Evolutionary conservation across 2,329 filamentous ascomycete species (phyloP).

Genomic region (Sordariomycetes sp.): DNA sequence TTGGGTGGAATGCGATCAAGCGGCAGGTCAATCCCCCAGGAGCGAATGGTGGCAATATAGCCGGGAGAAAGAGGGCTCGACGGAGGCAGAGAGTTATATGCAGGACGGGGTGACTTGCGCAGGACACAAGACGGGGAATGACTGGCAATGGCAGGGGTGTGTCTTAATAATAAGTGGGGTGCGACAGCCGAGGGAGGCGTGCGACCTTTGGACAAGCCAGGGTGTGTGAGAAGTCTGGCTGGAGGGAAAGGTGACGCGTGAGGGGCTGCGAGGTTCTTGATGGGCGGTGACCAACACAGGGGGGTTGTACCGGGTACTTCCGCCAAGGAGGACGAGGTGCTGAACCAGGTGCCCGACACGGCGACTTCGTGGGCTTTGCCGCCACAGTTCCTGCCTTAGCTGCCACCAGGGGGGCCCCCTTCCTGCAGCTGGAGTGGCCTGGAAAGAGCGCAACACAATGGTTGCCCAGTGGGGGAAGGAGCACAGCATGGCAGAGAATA

Average conservation of each 20-base stretch:
- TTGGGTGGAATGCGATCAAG: background rate
- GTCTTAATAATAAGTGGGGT: background rate
- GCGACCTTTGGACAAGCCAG: background rate
- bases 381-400: background rate
- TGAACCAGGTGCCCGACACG: background rate
- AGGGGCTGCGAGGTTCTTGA: background rate
- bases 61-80: constrained; percentile 3
- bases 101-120: constrained; percentile 1
- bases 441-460: no score
- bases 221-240: background rate
- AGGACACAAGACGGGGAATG: background rate
- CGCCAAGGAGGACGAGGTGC: background rate
- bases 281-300: background rate
- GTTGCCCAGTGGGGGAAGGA: no score
- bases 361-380: background rate
- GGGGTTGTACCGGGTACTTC: background rate
- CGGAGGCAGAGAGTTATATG: constrained; percentile 3
- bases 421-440: no score
- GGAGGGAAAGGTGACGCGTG: background rate
- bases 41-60: constrained; percentile 1
- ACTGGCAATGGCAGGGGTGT: constrained; percentile 1
- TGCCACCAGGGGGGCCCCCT: no score
- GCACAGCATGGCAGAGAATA: no score
- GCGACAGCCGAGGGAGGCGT: background rate
- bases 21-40: background rate